Evolutionary conservation across 2,329 filamentous ascomycete genomes (phyloP).

Genomic region (Penicillium hordei): DNA sequence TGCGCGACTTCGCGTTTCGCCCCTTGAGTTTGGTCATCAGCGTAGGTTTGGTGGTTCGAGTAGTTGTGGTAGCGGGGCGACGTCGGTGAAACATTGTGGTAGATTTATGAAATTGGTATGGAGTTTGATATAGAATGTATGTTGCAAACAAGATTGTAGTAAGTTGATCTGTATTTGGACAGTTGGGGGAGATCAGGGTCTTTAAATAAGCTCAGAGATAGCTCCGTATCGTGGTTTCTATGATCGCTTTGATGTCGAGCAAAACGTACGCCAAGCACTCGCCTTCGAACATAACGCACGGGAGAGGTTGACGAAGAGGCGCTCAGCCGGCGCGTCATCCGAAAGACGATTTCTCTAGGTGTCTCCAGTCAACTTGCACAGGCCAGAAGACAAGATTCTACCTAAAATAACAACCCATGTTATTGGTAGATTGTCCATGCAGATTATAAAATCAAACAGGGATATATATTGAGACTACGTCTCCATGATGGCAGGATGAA

Average conservation of each 20-base stretch:
- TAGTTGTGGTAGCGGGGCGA: slow-evolving; percentile 33
- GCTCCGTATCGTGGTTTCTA: not conserved
- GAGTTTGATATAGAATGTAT: not conserved
- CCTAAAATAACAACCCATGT: not conserved
- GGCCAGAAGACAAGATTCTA: not conserved
- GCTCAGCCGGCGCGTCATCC: slow-evolving; percentile 21
- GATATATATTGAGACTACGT: slow-evolving; percentile 4
- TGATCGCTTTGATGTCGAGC: not conserved
- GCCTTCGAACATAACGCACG: slow-evolving; percentile 6
- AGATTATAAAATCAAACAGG: not conserved
- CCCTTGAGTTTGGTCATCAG: slow-evolving; percentile 57
- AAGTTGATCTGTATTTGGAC: not conserved
- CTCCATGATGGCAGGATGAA: not conserved
- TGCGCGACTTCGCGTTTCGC: slow-evolving; percentile 34
- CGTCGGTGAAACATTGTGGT: slow-evolving; percentile 23
- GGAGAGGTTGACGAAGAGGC: slow-evolving; percentile 13
- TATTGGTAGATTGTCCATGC: not conserved
- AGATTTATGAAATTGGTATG: not conserved
- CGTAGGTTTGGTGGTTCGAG: slow-evolving; percentile 49
- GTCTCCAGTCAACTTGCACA: not conserved
- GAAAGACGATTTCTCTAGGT: slow-evolving; percentile 13
- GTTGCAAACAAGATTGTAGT: not conserved
- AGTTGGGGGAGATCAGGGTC: not conserved
- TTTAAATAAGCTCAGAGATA: not conserved
- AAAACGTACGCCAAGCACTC: slow-evolving; percentile 22